Evolutionary conservation across 371 early-diverging fungal genomes (phyloP), one percentile per base, ranked within the genome.

Genomic region (Dinochytrium kinnereticum): DNA sequence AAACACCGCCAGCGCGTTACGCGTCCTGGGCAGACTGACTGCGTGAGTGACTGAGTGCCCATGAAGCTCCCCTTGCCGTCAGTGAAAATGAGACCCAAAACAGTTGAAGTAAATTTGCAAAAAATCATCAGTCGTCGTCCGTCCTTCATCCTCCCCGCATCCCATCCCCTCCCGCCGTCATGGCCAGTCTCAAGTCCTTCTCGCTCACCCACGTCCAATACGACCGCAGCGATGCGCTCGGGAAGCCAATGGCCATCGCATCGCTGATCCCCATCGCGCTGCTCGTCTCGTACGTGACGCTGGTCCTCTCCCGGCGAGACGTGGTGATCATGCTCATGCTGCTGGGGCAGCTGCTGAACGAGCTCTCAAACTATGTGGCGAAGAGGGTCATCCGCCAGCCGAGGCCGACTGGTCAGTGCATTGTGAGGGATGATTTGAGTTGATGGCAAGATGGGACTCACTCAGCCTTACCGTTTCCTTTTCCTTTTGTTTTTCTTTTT

Each of bases 281-380:
- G 51, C 70, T 96, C 15, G 92, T 94, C 1, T 87, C 91, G 37
- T 95, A 96, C 81, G 87, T 82, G 1, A 92, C 93, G 0, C 87
- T 92, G 21, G 81, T 93, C 55, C 77, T 91, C 0, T 84, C 90
- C n/a, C 81, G 93, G 24, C 89, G 96, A 21, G 94, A 96, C 74
- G 40, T 92, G 1, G 86, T 90, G n/a, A 89, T 89, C 1, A 80
- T 89, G 10, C 59, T 91, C 2, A 90, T 95, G 87, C 78, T 95
- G 19, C 51, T 78, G 0, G 98, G 98, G 0, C 97, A 96, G 81
- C 80, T 96, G 1, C 38, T 80, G 13, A 94, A 94, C 78, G 98
- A 96, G 82, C 85, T 70, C 1, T 40, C 94, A 38, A 96, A 95
- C 74, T 77, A 83, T 36, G 75, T 87, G 0, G 80, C 95, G 17